Percentiles rank a stretch among this genome's conserved stretches.
Conservation (phyloP, 108 stramenopile genomes). For the Fragilaria radians region DNA sequence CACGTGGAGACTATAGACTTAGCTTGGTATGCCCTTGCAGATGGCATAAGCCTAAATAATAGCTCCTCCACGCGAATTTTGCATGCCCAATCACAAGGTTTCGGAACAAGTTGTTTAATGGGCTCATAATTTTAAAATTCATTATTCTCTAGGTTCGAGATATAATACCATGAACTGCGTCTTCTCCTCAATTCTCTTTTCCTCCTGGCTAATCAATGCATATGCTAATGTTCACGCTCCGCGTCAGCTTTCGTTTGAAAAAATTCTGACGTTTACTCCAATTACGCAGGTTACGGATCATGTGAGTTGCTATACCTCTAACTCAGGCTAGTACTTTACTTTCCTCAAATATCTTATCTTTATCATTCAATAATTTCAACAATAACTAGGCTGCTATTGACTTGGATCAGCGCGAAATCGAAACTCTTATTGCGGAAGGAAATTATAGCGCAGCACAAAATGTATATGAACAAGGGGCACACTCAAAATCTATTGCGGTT, state of each 20-base stretch:
- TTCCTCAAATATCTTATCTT: background rate
- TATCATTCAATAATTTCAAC: background rate
- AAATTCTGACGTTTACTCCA: background rate
- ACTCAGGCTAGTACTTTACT: background rate
- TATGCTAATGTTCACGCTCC: background rate
- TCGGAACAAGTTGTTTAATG: no score
- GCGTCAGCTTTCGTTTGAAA: background rate
- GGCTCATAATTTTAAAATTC: no score
- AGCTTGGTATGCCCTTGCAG: no score
- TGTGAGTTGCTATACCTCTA: background rate
- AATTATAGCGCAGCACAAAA: constrained; percentile 14
- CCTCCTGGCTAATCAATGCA: background rate
- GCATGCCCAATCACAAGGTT: no score
- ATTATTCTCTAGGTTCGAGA: no score
- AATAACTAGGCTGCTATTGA: constrained; percentile 30
- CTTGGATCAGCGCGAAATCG: constrained; percentile 46
- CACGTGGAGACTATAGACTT: no score
- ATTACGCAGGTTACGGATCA: background rate
- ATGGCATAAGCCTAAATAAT: no score
- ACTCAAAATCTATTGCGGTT: constrained; percentile 41
- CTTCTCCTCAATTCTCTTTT: background rate
- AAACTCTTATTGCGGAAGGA: constrained; percentile 19
- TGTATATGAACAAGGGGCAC: constrained; percentile 34
- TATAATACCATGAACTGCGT: no score
- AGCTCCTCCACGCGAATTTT: no score